phyloP scores from a whole-genome alignment of 2,329 filamentous ascomycete species.

The Colletotrichum acutatum region DNA sequence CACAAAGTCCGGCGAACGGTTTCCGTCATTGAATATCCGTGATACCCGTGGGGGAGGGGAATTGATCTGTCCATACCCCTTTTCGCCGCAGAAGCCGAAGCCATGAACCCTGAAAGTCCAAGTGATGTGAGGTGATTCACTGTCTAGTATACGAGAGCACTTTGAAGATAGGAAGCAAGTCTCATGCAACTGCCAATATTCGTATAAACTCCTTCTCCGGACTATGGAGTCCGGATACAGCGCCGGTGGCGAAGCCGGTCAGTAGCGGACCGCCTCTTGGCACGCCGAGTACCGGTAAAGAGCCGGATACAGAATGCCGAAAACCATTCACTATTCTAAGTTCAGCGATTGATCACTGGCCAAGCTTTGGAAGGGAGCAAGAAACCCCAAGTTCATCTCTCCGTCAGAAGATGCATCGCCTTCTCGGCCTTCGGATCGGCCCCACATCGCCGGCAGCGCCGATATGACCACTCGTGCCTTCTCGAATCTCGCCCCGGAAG shows the following conservation, averaged over 20 bases:
- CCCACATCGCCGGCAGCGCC: neutral
- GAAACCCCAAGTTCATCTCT: too few relatives aligned
- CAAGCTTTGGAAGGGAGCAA: too few relatives aligned
- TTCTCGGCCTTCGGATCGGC: neutral
- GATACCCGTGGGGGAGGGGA: neutral
- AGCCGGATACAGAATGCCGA: too few relatives aligned
- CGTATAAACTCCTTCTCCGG: neutral
- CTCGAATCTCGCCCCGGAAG: neutral
- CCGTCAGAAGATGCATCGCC: too few relatives aligned
- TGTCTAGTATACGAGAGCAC: rapidly evolving
- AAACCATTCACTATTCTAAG: too few relatives aligned
- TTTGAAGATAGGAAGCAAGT: neutral
- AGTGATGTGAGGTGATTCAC: neutral
- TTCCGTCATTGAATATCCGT: neutral
- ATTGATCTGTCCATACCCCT: neutral
- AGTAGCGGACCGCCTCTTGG: too few relatives aligned
- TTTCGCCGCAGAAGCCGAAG: neutral
- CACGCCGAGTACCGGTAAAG: too few relatives aligned
- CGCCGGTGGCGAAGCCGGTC: too few relatives aligned
- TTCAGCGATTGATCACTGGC: too few relatives aligned
- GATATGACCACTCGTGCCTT: neutral
- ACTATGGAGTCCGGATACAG: too few relatives aligned
- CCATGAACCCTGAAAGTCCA: neutral
- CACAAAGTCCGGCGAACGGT: neutral
- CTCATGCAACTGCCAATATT: neutral